Base-by-base conservation (phyloP, 768 basidiomycete genomes). In the Neoboletus subvelutipes region DNA sequence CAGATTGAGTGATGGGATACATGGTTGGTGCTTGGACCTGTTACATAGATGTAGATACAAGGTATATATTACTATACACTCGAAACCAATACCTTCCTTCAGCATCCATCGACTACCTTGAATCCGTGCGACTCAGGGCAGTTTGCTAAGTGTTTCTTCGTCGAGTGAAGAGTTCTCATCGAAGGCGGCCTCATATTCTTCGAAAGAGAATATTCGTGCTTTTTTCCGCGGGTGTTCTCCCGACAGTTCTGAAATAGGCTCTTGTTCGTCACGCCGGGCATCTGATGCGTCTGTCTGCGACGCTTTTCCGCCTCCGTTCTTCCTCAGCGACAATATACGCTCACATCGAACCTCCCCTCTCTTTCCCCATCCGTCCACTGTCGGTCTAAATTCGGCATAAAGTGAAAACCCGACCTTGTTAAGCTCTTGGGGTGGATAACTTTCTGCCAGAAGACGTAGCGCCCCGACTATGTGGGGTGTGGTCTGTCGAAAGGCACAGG, bases 381-480 rank as follows among this genome's bases (percentile, higher is more conserved):
- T 77, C 11, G 95, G 95, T 56, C 95, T 85, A 71, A 98, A 97
- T 18, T 90, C 87, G 26, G 85, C 82, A 69, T 98, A 98, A 42
- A 98, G 77, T 20, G 79, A 74, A 77, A 89, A 94, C 10, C 88
- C 96, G 54, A 78, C 75, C 46, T 67, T 68, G 64, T 87, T 88
- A 20, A 92, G 76, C 50, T 88, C 84, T 45, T 78, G 67, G 0
- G 81, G 76, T 9, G 76, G 59, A 62, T 83, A 90, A 59, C 82
- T 87, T 33, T 78, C 73, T 5, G 84, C 87, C 36, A 92, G 76
- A 31, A 92, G 76, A 52, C 81, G 83, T 63, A 94, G 71, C 5
- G 90, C 86, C 6, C 95, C 95, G 15, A 95, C 73, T 26, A 95
- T 76, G 59, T 86, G 76, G 3, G 92, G 85, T 17, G 86, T 82